Evolutionary conservation across 805 yeast genomes (phyloP).

Genomic region (Dipodascopsis tothii): DNA sequence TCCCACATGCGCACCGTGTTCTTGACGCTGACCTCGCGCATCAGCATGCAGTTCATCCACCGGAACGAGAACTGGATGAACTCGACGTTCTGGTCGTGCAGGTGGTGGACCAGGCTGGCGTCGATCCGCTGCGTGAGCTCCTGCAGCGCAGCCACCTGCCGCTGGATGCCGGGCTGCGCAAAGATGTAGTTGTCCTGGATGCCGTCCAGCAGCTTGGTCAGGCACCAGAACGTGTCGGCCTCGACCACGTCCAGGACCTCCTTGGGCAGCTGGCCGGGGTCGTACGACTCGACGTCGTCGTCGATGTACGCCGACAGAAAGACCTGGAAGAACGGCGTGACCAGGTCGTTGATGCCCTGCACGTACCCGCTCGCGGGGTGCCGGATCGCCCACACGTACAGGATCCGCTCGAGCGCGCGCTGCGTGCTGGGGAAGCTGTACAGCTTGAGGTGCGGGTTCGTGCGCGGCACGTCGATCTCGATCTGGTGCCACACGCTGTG

Average conservation of each 20-base stretch:
- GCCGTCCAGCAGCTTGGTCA: conserved; percentile 82
- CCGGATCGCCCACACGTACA: conserved; percentile 90
- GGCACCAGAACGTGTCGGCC: conserved; percentile 96
- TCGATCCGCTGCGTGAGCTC: conserved; percentile 78
- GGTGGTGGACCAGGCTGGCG: conserved; percentile 59
- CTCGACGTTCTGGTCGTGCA: conserved; percentile 76
- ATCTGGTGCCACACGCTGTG: conserved; percentile 91
- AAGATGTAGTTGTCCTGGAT: conserved; percentile 96
- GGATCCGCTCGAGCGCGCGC: conserved; percentile 53
- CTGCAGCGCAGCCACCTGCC: conserved; percentile 77
- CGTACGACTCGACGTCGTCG: conserved; percentile 45
- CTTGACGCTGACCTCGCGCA: conserved; percentile 80
- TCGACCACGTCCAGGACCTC: conserved; percentile 65
- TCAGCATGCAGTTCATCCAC: conserved; percentile 96
- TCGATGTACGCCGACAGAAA: conserved; percentile 62
- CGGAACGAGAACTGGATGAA: conserved; percentile 92
- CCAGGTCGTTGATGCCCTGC: conserved; percentile 91
- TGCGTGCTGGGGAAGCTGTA: conserved; percentile 68
- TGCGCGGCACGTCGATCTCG: conserved; percentile 87
- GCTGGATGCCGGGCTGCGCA: conserved; percentile 93
- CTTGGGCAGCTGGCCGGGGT: conserved; percentile 53
- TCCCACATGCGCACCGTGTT: conserved; percentile 96
- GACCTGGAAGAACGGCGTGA: conserved; percentile 86
- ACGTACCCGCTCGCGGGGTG: conserved; percentile 98
- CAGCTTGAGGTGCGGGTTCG: conserved; percentile 74